Base-by-base conservation (phyloP, 2,329 filamentous ascomycete species). In the Colletotrichum sansevieriae region DNA sequence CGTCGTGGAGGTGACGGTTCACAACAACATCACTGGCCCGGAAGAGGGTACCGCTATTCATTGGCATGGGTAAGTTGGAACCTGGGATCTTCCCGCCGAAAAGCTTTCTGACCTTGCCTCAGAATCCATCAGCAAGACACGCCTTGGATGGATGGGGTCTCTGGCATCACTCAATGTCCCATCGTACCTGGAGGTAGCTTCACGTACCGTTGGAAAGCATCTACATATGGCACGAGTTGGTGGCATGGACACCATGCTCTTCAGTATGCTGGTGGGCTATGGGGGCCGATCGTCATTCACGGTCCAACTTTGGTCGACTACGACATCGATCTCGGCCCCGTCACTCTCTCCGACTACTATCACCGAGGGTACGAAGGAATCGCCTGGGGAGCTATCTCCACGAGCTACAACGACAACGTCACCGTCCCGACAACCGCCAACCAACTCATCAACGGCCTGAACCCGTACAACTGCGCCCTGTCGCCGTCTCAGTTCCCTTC, bases 261-360 rank as follows among this genome's bases (percentile, higher is more conserved):
- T 0, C 81, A 83, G 68, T 75, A 79, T 1, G 83, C 79, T 72
- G 84, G 90, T 62, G 90, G 90, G 1, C 77, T 91, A 1, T 81
- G 85, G 29, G 90, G 89, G 0, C 84, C 83, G 0, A 83, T 92
- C 13, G 78, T 90, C 7, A 86, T 91, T 68, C 82, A 89, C 68
- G 85, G 86, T 0, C 87, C 87, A 2, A 79, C 79, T 0, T 82
- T 82, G 25, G 79, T 80, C 22, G 81, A 86, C 69, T 88, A 88
- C 73, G 87, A 91, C 63, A 79, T 84, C 57, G 88, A 91, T 73
- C 77, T 89, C 0, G 88, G 88, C 11, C 80, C 84, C 0, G 70
- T 90, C 5, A 87, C 85, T 0, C 73, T 89, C 35, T 86, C 85
- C 3, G 87, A 90, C 72, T 90, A 87, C 85, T 89, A 90, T 73